Percentiles rank a stretch among this genome's conserved stretches.
These are phyloP conservation scores for Paxillus rubicundulus DNA, from an alignment of 768 basidiomycete genomes.

Conservation along the genomic window DNA sequence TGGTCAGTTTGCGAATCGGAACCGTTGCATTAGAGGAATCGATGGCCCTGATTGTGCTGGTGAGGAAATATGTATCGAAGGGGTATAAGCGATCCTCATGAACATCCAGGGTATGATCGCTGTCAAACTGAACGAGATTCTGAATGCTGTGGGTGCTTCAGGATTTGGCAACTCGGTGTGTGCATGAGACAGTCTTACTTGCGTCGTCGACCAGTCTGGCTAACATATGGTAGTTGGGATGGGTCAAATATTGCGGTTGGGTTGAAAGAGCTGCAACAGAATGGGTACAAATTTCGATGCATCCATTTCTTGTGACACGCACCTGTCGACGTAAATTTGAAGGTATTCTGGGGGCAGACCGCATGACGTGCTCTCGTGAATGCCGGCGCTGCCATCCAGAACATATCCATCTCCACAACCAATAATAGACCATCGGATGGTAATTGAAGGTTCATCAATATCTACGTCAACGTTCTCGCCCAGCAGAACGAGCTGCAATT, in stretches of 20 bases:
- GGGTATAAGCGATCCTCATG: slow-evolving; percentile 54
- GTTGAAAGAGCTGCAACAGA: slow-evolving; percentile 28
- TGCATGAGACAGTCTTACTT: slow-evolving; percentile 31
- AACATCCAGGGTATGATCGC: slow-evolving; percentile 54
- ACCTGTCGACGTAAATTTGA: slow-evolving; percentile 51
- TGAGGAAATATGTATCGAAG: slow-evolving; percentile 53
- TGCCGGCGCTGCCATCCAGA: slow-evolving; percentile 44
- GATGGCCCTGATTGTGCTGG: slow-evolving; percentile 46
- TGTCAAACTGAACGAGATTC: slow-evolving; percentile 55
- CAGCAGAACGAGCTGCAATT: slow-evolving; percentile 48
- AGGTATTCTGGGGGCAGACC: slow-evolving; percentile 46
- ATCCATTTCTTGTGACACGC: slow-evolving; percentile 5
- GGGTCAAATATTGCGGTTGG: slow-evolving; percentile 48
- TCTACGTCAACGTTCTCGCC: slow-evolving; percentile 60
- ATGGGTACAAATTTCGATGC: background rate
- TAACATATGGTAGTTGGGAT: slow-evolving; percentile 40
- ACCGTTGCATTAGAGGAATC: slow-evolving; percentile 35
- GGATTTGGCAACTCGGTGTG: background rate
- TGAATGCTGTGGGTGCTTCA: slow-evolving; percentile 41
- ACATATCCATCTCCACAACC: slow-evolving; percentile 48
- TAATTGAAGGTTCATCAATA: slow-evolving; percentile 54
- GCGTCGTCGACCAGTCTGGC: slow-evolving; percentile 39
- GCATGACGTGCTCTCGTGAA: slow-evolving; percentile 44
- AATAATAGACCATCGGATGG: slow-evolving; percentile 54
- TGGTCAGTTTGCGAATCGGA: slow-evolving; percentile 43